phyloP scores from a whole-genome alignment of 139 green algal genomes.

The Closterium sp. region DNA sequence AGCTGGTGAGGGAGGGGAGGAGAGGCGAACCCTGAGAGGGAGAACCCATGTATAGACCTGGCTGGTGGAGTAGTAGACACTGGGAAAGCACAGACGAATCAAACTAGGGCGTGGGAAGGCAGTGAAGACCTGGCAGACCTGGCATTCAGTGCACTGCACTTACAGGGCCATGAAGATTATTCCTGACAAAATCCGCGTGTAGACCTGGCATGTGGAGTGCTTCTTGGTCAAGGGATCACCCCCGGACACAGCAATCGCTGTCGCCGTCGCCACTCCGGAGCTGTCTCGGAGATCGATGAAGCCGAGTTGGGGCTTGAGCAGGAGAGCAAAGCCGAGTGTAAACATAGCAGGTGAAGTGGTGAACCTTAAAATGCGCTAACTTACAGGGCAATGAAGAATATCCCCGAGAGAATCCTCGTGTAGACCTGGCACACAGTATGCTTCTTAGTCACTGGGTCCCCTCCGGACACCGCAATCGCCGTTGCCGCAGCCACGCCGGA shows the following conservation, averaged over 20 bases:
- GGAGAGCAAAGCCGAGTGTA: conserved; percentile 21
- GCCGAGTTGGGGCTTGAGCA: conserved; percentile 28
- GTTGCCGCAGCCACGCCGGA: background rate
- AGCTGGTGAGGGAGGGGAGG: background rate
- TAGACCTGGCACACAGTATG: background rate
- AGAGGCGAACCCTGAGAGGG: no score
- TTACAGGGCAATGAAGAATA: no score
- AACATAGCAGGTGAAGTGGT: no score
- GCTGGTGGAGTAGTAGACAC: no score
- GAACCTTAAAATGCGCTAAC: no score
- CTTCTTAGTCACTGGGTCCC: background rate
- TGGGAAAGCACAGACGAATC: no score
- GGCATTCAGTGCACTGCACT: background rate
- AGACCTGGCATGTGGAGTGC: conserved; percentile 3
- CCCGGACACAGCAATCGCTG: background rate
- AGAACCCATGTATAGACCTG: no score
- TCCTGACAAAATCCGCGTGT: background rate
- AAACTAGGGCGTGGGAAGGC: no score
- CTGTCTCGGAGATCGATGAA: background rate
- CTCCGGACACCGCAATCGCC: background rate
- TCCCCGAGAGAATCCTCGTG: background rate
- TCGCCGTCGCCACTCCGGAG: background rate
- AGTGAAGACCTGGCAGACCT: no score
- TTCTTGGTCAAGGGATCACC: background rate
- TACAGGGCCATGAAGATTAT: background rate